phyloP scores from a whole-genome alignment of 371 early-diverging fungal species.

The Mortierella sp. region DNA sequence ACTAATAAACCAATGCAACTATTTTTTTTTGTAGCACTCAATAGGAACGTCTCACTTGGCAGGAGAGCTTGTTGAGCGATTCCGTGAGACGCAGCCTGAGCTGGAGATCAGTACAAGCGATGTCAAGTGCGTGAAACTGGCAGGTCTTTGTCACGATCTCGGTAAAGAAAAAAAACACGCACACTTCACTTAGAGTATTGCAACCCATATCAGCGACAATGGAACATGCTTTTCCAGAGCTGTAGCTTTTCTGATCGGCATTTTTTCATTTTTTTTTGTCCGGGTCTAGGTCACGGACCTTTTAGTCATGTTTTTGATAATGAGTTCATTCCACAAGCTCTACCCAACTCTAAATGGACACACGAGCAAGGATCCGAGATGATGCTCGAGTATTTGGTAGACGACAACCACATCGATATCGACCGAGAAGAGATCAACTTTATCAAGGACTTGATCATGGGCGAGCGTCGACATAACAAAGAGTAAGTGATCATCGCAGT shows the following conservation, averaged over 20 bases:
- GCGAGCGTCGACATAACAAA: constrained; percentile 60
- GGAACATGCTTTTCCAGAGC: background rate
- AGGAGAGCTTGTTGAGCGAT: constrained; percentile 73
- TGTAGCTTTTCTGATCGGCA: too few species aligned
- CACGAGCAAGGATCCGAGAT: constrained; percentile 90
- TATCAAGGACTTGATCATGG: constrained; percentile 88
- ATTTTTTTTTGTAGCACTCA: constrained; percentile 28
- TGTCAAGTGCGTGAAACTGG: constrained; percentile 86
- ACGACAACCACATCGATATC: constrained; percentile 83
- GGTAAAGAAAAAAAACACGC: constrained; percentile 58
- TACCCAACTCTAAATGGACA: constrained; percentile 81
- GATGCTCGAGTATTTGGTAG: constrained; percentile 89
- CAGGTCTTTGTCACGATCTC: constrained; percentile 95
- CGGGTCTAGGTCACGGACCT: constrained; percentile 84
- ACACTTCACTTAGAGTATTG: background rate
- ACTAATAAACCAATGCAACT: too few species aligned
- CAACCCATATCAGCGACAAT: background rate
- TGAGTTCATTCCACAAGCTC: constrained; percentile 78
- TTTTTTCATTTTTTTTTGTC: background rate
- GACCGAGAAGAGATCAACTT: constrained; percentile 74
- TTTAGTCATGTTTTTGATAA: constrained; percentile 96
- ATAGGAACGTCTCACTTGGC: constrained; percentile 87
- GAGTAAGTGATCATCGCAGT: constrained; percentile 17
- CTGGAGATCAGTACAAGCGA: constrained; percentile 83
- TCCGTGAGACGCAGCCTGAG: constrained; percentile 82